These are phyloP conservation scores for Acacia concinna DNA, from an alignment of 331 rosid genomes.

Conservation along the genomic window DNA sequence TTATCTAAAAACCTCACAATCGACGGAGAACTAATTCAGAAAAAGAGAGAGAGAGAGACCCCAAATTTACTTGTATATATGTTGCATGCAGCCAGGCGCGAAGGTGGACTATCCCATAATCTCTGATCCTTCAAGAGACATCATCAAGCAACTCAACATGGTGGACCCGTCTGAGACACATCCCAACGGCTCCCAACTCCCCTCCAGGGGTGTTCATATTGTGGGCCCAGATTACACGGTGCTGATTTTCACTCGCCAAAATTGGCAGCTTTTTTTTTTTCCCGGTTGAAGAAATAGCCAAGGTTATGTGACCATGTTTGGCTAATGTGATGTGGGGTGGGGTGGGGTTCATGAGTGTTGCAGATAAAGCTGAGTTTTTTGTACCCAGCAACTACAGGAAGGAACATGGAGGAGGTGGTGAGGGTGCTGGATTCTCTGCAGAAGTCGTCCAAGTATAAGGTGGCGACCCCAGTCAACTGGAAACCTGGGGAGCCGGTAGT, in stretches of 20 bases:
- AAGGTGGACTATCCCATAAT: slow-evolving; percentile 75
- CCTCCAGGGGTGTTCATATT: slow-evolving; percentile 80
- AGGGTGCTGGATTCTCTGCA: slow-evolving; percentile 78
- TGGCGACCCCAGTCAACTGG: slow-evolving; percentile 84
- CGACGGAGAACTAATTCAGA: neutral
- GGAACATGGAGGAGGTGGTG: slow-evolving; percentile 86
- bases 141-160: slow-evolving; percentile 83
- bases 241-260: neutral
- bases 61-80: neutral
- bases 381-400: slow-evolving; percentile 73
- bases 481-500: slow-evolving; percentile 60
- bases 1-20: neutral
- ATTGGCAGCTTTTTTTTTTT: neutral
- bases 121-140: slow-evolving; percentile 57
- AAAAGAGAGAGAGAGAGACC: neutral
- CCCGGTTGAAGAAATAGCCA: no score
- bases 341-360: neutral
- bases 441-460: slow-evolving; percentile 53
- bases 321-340: neutral
- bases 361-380: slow-evolving; percentile 74
- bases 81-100: slow-evolving; percentile 53
- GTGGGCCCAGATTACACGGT: slow-evolving; percentile 76
- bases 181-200: slow-evolving; percentile 45
- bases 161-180: slow-evolving; percentile 79
- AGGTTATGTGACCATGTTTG: neutral